Percentiles rank a stretch among this genome's conserved stretches.
phyloP scores from a whole-genome alignment of 805 yeast genomes.

The Starmerella riodocensis region DNA sequence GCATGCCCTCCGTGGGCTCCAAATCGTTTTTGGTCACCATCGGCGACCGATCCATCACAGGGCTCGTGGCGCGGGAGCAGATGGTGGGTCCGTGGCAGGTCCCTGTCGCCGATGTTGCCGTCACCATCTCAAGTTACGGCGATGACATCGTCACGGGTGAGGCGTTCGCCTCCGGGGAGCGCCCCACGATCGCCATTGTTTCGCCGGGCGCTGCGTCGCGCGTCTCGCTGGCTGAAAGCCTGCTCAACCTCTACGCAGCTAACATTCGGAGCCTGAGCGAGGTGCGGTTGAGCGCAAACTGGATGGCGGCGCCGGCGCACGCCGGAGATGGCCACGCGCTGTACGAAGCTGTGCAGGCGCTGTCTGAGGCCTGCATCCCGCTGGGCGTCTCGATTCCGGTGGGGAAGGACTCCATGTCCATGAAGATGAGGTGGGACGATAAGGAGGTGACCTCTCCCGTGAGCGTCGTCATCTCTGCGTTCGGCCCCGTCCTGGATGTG shows the following conservation, averaged over 20 bases:
- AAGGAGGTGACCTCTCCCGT: slow-evolving; percentile 93
- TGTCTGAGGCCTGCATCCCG: slow-evolving; percentile 91
- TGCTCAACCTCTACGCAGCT: slow-evolving; percentile 78
- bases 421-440: slow-evolving; percentile 88
- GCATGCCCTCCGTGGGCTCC: slow-evolving; percentile 87
- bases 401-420: slow-evolving; percentile 97
- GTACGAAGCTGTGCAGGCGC: slow-evolving; percentile 93
- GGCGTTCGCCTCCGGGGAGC: slow-evolving; percentile 95
- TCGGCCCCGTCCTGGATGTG: slow-evolving; percentile 74
- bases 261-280: slow-evolving; percentile 62
- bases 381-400: slow-evolving; percentile 89
- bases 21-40: slow-evolving; percentile 92
- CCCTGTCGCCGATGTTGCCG: slow-evolving; percentile 97
- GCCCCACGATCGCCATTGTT: slow-evolving; percentile 78
- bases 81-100: slow-evolving; percentile 99
- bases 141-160: slow-evolving; percentile 77
- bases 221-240: slow-evolving; percentile 89
- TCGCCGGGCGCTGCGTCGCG: slow-evolving; percentile 85
- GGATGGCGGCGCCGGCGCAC: slow-evolving; percentile 98
- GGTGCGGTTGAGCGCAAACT: slow-evolving; percentile 85
- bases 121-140: slow-evolving; percentile 82
- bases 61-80: slow-evolving; percentile 92
- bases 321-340: slow-evolving; percentile 89
- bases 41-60: slow-evolving; percentile 96
- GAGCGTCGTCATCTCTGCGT: slow-evolving; percentile 81